Base-by-base conservation (phyloP, 129 eudicot species). In the Sambucus nigra region DNA sequence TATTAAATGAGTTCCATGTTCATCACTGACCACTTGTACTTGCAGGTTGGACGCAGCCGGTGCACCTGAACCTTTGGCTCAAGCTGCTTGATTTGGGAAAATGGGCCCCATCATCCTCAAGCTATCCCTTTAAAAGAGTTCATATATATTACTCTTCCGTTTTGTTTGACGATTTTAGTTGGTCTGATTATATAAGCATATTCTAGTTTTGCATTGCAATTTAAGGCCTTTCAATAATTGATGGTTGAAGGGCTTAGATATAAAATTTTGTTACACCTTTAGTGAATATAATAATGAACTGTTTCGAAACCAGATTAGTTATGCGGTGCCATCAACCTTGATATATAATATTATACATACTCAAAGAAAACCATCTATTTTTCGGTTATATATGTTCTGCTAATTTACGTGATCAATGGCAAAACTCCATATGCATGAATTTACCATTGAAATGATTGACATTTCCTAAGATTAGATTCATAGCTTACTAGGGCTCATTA, bases 31-130 rank as follows among this genome's bases (percentile, higher is more conserved):
- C 53, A 11, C 26, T 14, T 77, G 25, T 11, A 2, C 38, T 19
- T 60, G 59, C 75, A 83, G 94, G 74, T 56, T 51, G 52, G 78
- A 80, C 65, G 81, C 79, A 59, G 66, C 71, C 1, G 69, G 61
- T 41, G 76, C 68, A 57, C 62, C 78, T 47, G 91, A 83, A 73
- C 71, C 79, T 51, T 42, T 80, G 41, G 81, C 87, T 55, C 77
- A 77, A 61, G 81, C 87, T 10, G 96, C 87, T 29, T 87, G 80
- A 77, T 67, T 31, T 40, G 41, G 63, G 39, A 33, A 58, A 55
- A 51, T 28, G 31, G 25, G 16, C 28, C 40, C 49, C 35, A n/a
- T 27, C 24, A 53, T 53, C 59, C 57, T 51, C 15, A 18, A 18
- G n/a, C 14, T 4, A 49, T 6, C 25, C 18, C 7, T 18, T 16